Percentiles rank a stretch among this genome's conserved stretches.
These are phyloP conservation scores for Ophiostoma australiae DNA, from an alignment of 2,329 filamentous ascomycete genomes.

Conservation along the genomic window DNA sequence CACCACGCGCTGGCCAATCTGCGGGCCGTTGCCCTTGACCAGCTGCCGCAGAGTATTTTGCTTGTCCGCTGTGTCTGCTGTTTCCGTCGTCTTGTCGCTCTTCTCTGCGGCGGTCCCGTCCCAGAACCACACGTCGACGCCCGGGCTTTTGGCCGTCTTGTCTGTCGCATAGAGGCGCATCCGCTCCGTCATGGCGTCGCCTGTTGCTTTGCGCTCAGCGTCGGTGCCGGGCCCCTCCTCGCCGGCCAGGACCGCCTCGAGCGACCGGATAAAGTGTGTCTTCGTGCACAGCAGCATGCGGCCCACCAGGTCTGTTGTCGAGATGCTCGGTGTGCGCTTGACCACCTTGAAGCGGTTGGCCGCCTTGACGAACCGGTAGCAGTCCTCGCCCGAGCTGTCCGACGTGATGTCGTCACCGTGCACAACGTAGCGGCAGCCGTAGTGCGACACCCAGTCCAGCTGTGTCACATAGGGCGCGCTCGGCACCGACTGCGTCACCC, in stretches of 20 bases:
- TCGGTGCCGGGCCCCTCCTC: slow-evolving; percentile 67
- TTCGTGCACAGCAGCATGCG: slow-evolving; percentile 96
- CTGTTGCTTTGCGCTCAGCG: slow-evolving; percentile 58
- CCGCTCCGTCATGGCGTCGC: slow-evolving; percentile 66
- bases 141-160: slow-evolving; percentile 70
- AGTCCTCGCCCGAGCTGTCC: slow-evolving; percentile 88
- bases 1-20: slow-evolving; percentile 74
- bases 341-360: slow-evolving; percentile 94
- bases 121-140: slow-evolving; percentile 85
- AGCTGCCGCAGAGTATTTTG: slow-evolving; percentile 42
- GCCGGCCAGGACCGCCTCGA: slow-evolving; percentile 64
- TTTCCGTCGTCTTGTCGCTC: background rate
- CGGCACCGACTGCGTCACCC: slow-evolving; percentile 79
- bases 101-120: slow-evolving; percentile 30
- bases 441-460: slow-evolving; percentile 89
- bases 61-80: background rate
- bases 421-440: slow-evolving; percentile 77
- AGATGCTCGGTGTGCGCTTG: slow-evolving; percentile 92
- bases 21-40: slow-evolving; percentile 65
- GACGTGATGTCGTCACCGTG: slow-evolving; percentile 42
- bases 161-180: slow-evolving; percentile 86
- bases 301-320: slow-evolving; percentile 95
- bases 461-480: slow-evolving; percentile 92
- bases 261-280: slow-evolving; percentile 82
- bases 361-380: slow-evolving; percentile 95